Percentiles rank a stretch among this genome's conserved stretches.
Evolutionary conservation across 192 early-diverging fungal genomes (phyloP).

Genomic region (Fimicolochytrium jonesii): DNA sequence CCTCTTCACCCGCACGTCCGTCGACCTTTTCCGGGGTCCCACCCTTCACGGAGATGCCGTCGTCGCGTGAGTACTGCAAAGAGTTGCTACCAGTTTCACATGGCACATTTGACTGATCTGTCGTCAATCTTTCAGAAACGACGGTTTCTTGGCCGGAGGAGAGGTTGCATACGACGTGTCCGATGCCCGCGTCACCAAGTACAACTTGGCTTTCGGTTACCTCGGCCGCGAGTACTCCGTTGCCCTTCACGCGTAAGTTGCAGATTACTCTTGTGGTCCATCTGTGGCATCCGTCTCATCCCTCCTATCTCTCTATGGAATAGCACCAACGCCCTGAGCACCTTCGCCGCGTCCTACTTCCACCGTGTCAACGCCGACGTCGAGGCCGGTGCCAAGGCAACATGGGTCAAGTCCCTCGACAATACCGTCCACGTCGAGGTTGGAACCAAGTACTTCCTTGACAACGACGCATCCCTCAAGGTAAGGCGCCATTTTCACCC

Average conservation of each 20-base stretch:
- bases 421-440: conserved; percentile 78
- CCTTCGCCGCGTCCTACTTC: conserved; percentile 93
- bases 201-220: conserved; percentile 86
- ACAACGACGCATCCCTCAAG: conserved; percentile 85
- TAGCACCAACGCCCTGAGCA: conserved; percentile 79
- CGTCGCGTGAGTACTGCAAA: conserved; percentile 51
- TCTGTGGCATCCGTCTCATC: too few species aligned
- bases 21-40: conserved; percentile 96
- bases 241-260: conserved; percentile 77
- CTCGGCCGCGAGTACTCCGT: conserved; percentile 82
- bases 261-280: too few species aligned
- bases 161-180: conserved; percentile 92
- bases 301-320: too few species aligned
- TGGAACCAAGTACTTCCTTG: conserved; percentile 90
- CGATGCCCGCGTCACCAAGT: conserved; percentile 83
- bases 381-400: conserved; percentile 92
- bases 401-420: conserved; percentile 76
- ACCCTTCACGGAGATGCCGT: conserved; percentile 84
- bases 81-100: too few species aligned
- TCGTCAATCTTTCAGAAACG: conserved; percentile 41
- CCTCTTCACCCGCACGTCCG: conserved; percentile 77
- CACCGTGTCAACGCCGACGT: conserved; percentile 88
- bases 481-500: too few species aligned
- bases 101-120: not conserved
- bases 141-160: conserved; percentile 88